phyloP scores from a whole-genome alignment of 2,329 filamentous ascomycete species.

The Trichophaea hybrida region DNA sequence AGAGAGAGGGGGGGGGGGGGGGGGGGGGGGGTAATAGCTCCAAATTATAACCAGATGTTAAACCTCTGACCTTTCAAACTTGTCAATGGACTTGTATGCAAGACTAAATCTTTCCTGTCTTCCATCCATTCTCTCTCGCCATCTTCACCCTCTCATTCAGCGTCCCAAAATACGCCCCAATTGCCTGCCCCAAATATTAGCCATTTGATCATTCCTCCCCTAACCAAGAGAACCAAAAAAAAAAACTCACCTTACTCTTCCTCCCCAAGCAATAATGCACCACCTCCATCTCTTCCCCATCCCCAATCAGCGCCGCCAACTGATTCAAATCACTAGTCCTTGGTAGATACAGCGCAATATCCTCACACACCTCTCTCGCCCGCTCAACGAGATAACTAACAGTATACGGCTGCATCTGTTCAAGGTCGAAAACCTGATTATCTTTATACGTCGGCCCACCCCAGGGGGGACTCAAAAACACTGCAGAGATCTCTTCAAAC shows the following conservation, averaged over 20 bases:
- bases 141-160: neutral
- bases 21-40: no score
- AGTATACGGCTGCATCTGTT: constrained; percentile 71
- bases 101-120: no score
- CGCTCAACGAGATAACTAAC: constrained; percentile 41
- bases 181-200: neutral
- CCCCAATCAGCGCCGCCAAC: constrained; percentile 42
- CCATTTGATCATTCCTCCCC: neutral
- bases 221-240: neutral
- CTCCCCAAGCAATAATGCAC: constrained; percentile 3
- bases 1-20: no score
- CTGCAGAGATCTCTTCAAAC: constrained; percentile 32
- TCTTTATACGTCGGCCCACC: constrained; percentile 52
- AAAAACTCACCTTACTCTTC: constrained; percentile 1
- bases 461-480: constrained; percentile 49
- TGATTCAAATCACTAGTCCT: constrained; percentile 71
- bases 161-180: neutral
- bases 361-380: constrained; percentile 40
- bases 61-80: no score
- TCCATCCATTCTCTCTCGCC: neutral
- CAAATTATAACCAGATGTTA: no score
- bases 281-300: neutral
- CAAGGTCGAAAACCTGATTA: constrained; percentile 64
- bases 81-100: no score
- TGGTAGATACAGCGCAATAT: constrained; percentile 66